Base-by-base conservation (phyloP, 73 alveolate species). In the Tetrahymena borealis region DNA sequence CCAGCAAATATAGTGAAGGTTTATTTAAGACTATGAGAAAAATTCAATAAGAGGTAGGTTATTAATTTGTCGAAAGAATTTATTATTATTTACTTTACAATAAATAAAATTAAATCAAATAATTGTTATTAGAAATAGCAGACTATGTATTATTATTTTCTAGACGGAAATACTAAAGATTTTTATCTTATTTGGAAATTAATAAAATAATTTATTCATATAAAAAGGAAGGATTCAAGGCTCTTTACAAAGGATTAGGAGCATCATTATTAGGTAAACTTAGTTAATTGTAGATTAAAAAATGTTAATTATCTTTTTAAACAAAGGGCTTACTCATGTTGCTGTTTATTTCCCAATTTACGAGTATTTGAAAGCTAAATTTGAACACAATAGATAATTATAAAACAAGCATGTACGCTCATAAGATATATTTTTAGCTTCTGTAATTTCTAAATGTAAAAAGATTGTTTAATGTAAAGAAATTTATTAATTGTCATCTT, bases 291-390 rank as follows among this genome's bases (percentile, higher is more conserved):
- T 39, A 9, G 7, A 39, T 39, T 39, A 7, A 39, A 39, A 39
- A 9, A 39, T 39, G 12, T 10, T 31, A 41, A 18, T 12, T 41
- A 11, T 11, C 20, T 41, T 41, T 41, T 10, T 41, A 20, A 4
- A 41, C 20, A 0, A 40, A 60, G 95, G 95, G 10, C 41, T 93
- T 31, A 79, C 95, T 32, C 95, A 93, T 40, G 95, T 93, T 39
- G 95, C 95, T 35, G 90, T 93, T 11, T 42, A 93, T 39, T 93
- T 93, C 91, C 95, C 95, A 12, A 85, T 93, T 28, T 93, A 93
- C 79, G 95, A 93, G 91, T 39, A 79, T 16, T 43, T 93, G 9
- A 93, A 93, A 42, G 90, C 39, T n/a, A 38, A 38, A 15, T 93
- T 79, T 32, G 91, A 20, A 12, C 79, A 85, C 91, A 28, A 28